Conservation (phyloP, 257 asterid species). For the Handroanthus guayacan region DNA sequence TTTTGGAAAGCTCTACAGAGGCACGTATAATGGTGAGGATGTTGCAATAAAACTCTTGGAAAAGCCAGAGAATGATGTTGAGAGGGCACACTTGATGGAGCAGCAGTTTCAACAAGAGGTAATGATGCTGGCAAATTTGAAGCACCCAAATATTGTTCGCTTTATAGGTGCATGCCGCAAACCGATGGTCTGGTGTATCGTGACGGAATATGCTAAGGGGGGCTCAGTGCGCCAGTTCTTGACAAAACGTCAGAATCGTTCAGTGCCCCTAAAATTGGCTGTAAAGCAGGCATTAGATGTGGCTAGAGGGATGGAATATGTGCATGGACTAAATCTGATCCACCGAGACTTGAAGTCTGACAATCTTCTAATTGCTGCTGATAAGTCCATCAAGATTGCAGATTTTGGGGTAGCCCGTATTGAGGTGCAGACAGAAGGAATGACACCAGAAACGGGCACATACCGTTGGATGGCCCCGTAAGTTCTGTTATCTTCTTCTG, state of each 20-base stretch:
- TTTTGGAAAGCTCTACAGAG: conserved; percentile 93
- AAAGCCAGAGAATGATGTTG: conserved; percentile 84
- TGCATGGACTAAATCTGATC: conserved; percentile 86
- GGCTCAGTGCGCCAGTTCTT: conserved; percentile 95
- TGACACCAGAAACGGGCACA: conserved; percentile 99
- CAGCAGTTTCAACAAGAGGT: conserved; percentile 99
- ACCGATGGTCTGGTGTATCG: conserved; percentile 99
- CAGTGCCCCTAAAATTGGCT: conserved; percentile 93
- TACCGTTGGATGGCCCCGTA: conserved; percentile 99
- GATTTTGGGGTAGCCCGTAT: conserved; percentile 99
- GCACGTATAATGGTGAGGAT: conserved; percentile 89
- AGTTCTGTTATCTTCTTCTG: conserved; percentile 46
- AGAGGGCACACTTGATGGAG: conserved; percentile 92
- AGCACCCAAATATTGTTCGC: conserved; percentile 94
- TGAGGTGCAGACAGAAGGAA: conserved; percentile 98
- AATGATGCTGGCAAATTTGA: conserved; percentile 91
- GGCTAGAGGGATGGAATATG: conserved; percentile 97
- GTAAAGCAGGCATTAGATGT: conserved; percentile 99
- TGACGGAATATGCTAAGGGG: conserved; percentile 97
- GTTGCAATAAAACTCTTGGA: conserved; percentile 97
- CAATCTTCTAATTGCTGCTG: conserved; percentile 90
- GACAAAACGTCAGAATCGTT: conserved; percentile 79
- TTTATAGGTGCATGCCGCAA: conserved; percentile 94
- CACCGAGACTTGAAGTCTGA: conserved; percentile 97
- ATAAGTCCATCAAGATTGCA: conserved; percentile 92